Evolutionary conservation across 176 grass and related monocot genomes (phyloP).

Genomic region (Thinopyrum elongatum): DNA sequence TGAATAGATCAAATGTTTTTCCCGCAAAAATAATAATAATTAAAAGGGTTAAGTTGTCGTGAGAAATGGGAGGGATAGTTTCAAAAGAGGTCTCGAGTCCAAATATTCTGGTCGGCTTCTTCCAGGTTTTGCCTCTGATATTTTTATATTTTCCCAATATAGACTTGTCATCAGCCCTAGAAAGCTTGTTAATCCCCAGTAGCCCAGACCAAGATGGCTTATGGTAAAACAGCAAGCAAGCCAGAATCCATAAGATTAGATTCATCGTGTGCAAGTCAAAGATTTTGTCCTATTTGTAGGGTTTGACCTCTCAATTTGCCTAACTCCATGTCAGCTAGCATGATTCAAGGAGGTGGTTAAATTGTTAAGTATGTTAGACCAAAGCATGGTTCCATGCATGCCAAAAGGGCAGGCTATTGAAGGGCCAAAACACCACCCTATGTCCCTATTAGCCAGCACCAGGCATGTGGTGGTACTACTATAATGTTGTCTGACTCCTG

Average conservation of each 20-base stretch:
- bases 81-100: too few species aligned
- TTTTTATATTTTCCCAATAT: too few species aligned
- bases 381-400: constrained; percentile 10
- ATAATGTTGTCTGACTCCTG: background rate
- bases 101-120: too few species aligned
- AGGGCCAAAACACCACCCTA: background rate
- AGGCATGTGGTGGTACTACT: constrained; percentile 2
- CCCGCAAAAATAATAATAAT: too few species aligned
- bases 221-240: too few species aligned
- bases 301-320: background rate
- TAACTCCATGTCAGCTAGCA: background rate
- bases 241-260: background rate
- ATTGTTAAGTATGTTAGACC: background rate
- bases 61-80: too few species aligned
- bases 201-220: too few species aligned
- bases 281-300: background rate
- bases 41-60: too few species aligned
- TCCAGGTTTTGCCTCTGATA: too few species aligned
- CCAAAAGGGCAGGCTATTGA: background rate
- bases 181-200: too few species aligned
- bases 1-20: too few species aligned
- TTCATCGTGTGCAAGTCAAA: background rate
- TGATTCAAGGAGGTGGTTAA: background rate
- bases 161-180: too few species aligned
- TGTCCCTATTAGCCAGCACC: background rate